Base-by-base conservation (phyloP, 352 stramenopile genomes). In the Peronosclerospora sorghi region DNA sequence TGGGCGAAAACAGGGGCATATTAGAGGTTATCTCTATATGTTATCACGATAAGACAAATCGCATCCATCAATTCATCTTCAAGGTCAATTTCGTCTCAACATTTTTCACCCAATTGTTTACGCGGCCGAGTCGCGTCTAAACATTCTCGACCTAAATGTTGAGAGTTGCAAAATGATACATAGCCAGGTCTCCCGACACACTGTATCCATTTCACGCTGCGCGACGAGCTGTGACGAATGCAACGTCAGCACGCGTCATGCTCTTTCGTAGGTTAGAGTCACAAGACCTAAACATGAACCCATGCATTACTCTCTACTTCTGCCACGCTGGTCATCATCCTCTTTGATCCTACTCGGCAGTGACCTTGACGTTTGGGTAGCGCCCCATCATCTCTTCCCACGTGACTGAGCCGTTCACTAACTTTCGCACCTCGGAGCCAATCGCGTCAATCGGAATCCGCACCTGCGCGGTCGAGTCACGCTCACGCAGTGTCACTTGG, bases 391-490 rank as follows among this genome's bases (percentile, higher is more conserved):
- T 59, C 44, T 87, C 61, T 41, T 86, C 61, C 90, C 90, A 97
- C 21, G 80, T 75, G 26, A 71, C 56, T 45, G 61, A 66, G 45
- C 77, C 73, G 59, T 94, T 87, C 48, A 96, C 77, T 28, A 97
- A 73, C 46, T 78, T 71, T 64, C 79, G 86, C 45, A 97, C 74
- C 20, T 93, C 65, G 27, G 54, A 35, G 14, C 69, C 78, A 23
- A 97, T 72, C 10, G 85, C 77, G 35, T 56, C 56, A 48, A 97
- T 95, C 12, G 86, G 75, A 20, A 97, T 68, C 43, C 93, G 80
- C 60, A 99, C 84, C 76, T 99, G 96, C 26, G 83, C 64, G 63
- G 86, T 97, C 41, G 92, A 97, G 73, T 99, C 96, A 48, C 96
- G 82, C 59, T 99, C 96, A 29, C 96, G 87, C 29, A 99, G 72